Percentiles rank a stretch among this genome's conserved stretches.
Evolutionary conservation across 352 stramenopile species (phyloP).

Genomic region (Phytophthora citricola): DNA sequence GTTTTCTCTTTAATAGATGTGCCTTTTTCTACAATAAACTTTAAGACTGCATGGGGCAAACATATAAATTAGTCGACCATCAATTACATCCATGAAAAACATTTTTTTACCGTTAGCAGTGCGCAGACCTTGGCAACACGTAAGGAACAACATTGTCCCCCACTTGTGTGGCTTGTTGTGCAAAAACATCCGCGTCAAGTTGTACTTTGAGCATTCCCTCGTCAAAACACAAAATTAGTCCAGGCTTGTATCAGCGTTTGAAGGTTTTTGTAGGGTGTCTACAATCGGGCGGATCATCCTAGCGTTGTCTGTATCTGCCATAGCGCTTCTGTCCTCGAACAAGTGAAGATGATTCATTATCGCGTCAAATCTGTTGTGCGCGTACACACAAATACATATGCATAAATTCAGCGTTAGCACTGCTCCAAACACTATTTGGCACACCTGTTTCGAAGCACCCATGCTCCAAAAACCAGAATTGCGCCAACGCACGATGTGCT

Average conservation of each 20-base stretch:
- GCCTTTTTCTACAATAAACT: conserved; percentile 11
- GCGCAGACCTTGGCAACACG: conserved; percentile 5
- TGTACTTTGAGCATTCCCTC: conserved; percentile 14
- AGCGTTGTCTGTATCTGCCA: too few relatives aligned
- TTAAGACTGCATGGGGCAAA: conserved; percentile 1
- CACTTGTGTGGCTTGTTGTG: conserved; percentile 7
- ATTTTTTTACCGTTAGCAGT: neutral
- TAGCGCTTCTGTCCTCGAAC: too few relatives aligned
- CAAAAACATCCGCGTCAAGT: conserved; percentile 1
- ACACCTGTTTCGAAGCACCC: too few relatives aligned
- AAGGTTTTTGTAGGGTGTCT: conserved; percentile 3
- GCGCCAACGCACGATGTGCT: too few relatives aligned
- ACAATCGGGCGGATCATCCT: neutral
- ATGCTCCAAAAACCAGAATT: too few relatives aligned
- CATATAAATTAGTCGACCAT: neutral
- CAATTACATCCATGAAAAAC: neutral
- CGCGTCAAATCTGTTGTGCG: too few relatives aligned
- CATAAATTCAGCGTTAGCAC: too few relatives aligned
- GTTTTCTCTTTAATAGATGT: neutral
- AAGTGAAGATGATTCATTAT: too few relatives aligned
- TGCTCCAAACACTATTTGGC: too few relatives aligned
- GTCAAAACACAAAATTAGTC: conserved; percentile 1
- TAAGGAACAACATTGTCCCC: conserved; percentile 12
- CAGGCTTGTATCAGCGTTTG: conserved; percentile 1
- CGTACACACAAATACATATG: too few relatives aligned